Evolutionary conservation across 1,284 basidiomycete genomes (phyloP), one percentile per base, ranked within the genome.

Genomic region (Inonotus obliquus): DNA sequence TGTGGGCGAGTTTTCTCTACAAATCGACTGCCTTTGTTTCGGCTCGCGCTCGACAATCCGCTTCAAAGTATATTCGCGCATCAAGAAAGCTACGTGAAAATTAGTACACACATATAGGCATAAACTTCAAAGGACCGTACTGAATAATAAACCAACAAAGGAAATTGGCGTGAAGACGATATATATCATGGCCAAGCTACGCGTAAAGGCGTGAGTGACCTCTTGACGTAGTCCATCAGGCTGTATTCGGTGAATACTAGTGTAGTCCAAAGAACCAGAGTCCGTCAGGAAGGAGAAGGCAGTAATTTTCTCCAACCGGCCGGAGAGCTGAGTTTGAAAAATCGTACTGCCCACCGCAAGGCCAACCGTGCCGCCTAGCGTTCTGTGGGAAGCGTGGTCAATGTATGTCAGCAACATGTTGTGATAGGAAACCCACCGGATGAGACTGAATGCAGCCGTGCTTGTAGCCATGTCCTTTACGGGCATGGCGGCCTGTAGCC

Each of bases 401-500:
- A 48, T 48, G n/a, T 10, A 48, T 48, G 21, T 19, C 17, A 44
- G 41, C 14, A 49, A 49, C 6, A 5, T 21, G 23, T 25, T 19
- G 37, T 63, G 65, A 32, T 74, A 65, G 3, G 65, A 66, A 57
- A 73, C 69, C 5, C 66, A 70, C 47, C 70, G 67, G 47, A 76
- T 49, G 7, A 79, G 68, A 38, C 74, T 61, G 13, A 72, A 67
- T 1, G 70, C 70, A 0, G 76, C 73, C 7, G 77, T 79, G 9
- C 74, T 66, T 0, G 73, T 76, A 6, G 65, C 86, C 73, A 78
- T 77, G 57, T 79, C 77, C 35, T 72, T 73, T 6, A 76, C 27
- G n/a, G 79, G 80, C 76, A 81, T 80, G 10, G 76, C 72, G 14
- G 75, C 75, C 62, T 80, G 79, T 7, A 80, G 38, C n/a, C 66